Evolutionary conservation across 225 moss, liverwort and hornwort species (phyloP).

Genomic region (Ulota crispa): DNA sequence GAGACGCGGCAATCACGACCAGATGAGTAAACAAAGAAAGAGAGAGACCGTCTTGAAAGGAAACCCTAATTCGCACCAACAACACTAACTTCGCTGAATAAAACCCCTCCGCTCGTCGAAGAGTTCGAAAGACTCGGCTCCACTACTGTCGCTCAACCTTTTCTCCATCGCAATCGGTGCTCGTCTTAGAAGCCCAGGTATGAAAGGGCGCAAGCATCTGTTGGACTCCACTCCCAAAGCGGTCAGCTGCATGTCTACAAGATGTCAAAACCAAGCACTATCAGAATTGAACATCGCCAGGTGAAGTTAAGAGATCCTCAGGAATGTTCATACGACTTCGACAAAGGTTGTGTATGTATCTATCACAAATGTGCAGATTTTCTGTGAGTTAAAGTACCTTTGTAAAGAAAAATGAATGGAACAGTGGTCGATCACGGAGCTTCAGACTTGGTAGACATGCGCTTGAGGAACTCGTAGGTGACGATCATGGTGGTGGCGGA

Average conservation of each 20-base stretch:
- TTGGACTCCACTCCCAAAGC: conserved; percentile 17
- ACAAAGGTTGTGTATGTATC: background rate
- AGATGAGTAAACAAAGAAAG: conserved; percentile 31
- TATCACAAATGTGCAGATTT: background rate
- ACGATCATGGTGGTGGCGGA: conserved; percentile 62
- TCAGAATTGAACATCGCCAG: background rate
- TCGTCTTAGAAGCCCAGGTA: background rate
- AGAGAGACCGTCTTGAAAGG: conserved; percentile 2
- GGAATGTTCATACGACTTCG: background rate
- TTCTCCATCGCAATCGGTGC: conserved; percentile 31
- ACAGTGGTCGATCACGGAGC: conserved; percentile 24
- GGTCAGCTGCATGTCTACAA: conserved; percentile 21
- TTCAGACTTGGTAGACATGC: conserved; percentile 58
- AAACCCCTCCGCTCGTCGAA: conserved; percentile 28
- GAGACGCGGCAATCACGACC: conserved; percentile 23
- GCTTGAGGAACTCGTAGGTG: conserved; percentile 60
- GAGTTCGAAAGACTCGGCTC: conserved; percentile 25
- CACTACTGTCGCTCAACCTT: conserved; percentile 28
- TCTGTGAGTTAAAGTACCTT: background rate
- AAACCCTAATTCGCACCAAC: conserved; percentile 30
- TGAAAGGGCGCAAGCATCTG: conserved; percentile 11
- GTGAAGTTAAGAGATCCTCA: background rate
- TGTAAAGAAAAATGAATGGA: conserved; percentile 27
- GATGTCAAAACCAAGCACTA: background rate
- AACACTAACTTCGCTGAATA: conserved; percentile 35